Conservation (phyloP, 1,139 yeast genomes). For the Protomyces arabidopsidicola region DNA sequence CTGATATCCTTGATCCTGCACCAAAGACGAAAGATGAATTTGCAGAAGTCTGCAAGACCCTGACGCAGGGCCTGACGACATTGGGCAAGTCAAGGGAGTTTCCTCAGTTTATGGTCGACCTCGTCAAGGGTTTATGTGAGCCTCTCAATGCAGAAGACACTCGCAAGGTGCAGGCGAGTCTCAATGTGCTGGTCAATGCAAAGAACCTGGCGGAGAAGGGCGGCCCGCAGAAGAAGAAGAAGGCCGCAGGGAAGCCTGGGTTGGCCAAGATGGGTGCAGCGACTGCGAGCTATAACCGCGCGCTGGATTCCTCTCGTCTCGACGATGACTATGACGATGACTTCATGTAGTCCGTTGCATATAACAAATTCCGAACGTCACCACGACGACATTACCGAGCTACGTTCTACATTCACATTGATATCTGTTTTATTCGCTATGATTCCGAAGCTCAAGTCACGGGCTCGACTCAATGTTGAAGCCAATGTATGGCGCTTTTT, state of each 20-base stretch:
- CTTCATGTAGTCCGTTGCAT: not conserved
- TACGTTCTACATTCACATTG: not conserved
- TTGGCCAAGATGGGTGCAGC: constrained; percentile 84
- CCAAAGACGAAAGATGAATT: constrained; percentile 77
- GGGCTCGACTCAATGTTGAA: not conserved
- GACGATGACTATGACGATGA: constrained; percentile 26
- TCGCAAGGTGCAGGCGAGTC: constrained; percentile 79
- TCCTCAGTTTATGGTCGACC: constrained; percentile 79
- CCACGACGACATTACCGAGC: too few relatives aligned
- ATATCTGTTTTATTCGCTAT: not conserved
- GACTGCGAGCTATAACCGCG: constrained; percentile 42
- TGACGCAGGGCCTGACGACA: constrained; percentile 61
- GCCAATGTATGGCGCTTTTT: constrained; percentile 12
- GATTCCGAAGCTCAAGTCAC: not conserved
- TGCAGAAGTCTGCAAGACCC: constrained; percentile 75
- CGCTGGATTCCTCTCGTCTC: constrained; percentile 16
- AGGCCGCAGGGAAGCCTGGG: constrained; percentile 91
- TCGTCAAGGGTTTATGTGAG: constrained; percentile 46
- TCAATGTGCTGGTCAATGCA: constrained; percentile 74
- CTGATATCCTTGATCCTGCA: constrained; percentile 41
- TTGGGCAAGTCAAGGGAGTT: constrained; percentile 62
- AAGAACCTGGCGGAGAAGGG: constrained; percentile 46
- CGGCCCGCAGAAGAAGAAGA: constrained; percentile 60
- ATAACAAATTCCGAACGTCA: too few relatives aligned
- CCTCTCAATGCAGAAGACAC: constrained; percentile 79